Conservation (phyloP, 2,329 filamentous ascomycete genomes). For the Aspergillus sp. region DNA sequence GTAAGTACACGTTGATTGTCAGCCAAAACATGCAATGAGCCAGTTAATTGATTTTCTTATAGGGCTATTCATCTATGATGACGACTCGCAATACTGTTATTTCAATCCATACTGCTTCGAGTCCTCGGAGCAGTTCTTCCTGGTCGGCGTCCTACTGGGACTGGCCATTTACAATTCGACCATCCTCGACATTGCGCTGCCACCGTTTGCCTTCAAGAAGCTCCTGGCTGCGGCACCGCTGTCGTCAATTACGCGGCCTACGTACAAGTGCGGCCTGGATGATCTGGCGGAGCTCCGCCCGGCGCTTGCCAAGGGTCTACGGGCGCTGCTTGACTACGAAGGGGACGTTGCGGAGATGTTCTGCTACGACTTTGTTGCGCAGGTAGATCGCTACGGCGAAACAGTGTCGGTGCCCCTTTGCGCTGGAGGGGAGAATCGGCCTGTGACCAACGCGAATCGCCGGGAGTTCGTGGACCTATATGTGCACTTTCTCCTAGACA, state of each 20-base stretch:
- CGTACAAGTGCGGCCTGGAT: constrained; percentile 72
- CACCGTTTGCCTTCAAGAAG: constrained; percentile 87
- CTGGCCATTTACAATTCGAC: constrained; percentile 94
- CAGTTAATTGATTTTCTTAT: constrained; percentile 3
- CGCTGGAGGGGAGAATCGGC: constrained; percentile 67
- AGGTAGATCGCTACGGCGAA: constrained; percentile 75
- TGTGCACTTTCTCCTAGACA: constrained; percentile 76
- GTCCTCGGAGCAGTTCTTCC: constrained; percentile 86
- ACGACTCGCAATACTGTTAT: constrained; percentile 87
- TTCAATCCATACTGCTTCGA: constrained; percentile 91
- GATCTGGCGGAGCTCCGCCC: constrained; percentile 84
- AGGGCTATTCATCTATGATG: constrained; percentile 92
- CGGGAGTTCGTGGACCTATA: constrained; percentile 86
- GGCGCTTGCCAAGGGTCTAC: constrained; percentile 71
- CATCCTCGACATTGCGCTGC: constrained; percentile 83
- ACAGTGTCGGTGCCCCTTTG: constrained; percentile 69
- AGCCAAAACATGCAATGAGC: neutral
- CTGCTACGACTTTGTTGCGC: constrained; percentile 76
- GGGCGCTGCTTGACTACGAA: constrained; percentile 76
- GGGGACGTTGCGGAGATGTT: constrained; percentile 81
- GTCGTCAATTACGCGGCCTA: constrained; percentile 57
- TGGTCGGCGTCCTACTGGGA: constrained; percentile 84
- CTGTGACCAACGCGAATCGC: constrained; percentile 82
- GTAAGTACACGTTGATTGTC: constrained; percentile 51
- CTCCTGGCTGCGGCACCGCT: constrained; percentile 70